A percentile compares a stretch with the other conserved stretches of the same genome.
These are phyloP conservation scores for Platanthera guangdongensis DNA, from an alignment of 106 monocot genomes.

Conservation along the genomic window DNA sequence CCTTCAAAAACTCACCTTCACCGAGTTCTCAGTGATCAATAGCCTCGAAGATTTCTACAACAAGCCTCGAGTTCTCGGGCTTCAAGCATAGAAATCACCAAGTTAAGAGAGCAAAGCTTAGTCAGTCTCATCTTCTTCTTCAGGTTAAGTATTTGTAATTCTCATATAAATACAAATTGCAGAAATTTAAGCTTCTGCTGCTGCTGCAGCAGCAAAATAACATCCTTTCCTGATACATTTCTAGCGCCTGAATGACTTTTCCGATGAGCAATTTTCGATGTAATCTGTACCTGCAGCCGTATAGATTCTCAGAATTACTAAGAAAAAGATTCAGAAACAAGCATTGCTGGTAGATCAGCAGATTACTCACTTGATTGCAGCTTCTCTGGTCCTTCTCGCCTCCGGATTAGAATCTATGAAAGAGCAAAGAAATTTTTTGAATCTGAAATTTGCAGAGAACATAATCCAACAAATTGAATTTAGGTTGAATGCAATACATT, in stretches of 20 bases:
- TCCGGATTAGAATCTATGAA: constrained; percentile 53
- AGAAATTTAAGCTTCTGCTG: background rate
- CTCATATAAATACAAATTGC: no score
- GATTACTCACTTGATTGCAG: constrained; percentile 66
- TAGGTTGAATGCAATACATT: no score
- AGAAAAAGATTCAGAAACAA: background rate
- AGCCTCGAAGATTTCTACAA: no score
- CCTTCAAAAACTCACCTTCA: no score
- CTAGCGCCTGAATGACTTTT: constrained; percentile 72
- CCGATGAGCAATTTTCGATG: constrained; percentile 70
- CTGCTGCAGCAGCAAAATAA: constrained; percentile 31
- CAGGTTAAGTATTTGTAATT: no score
- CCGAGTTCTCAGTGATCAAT: no score
- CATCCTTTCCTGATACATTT: constrained; percentile 84
- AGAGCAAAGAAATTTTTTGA: background rate
- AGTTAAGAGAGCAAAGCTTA: no score
- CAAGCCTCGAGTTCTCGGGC: no score
- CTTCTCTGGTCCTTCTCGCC: constrained; percentile 58
- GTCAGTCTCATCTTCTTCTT: no score
- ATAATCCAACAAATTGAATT: background rate
- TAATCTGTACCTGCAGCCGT: constrained; percentile 56
- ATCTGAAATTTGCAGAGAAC: background rate
- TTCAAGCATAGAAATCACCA: no score
- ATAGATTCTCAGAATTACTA: background rate
- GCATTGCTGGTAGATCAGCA: background rate